Base-by-base conservation (phyloP, 768 basidiomycete species). In the Rhodotorula toruloides region DNA sequence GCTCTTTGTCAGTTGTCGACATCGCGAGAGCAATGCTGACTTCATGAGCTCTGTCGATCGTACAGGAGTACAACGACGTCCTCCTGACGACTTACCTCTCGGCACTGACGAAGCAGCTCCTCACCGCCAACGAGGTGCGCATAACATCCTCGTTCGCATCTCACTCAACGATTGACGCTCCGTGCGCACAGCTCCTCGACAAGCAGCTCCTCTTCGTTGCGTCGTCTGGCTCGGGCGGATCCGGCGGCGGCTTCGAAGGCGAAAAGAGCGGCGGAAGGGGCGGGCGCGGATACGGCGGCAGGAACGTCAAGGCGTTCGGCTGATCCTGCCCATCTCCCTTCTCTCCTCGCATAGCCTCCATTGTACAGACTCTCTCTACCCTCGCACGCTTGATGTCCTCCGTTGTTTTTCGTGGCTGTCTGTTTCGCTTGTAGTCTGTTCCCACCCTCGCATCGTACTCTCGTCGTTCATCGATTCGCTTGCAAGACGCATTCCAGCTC, bases 31-130 rank as follows among this genome's bases (percentile, higher is more conserved):
- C n/a, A n/a, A n/a, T n/a, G n/a, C n/a, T n/a, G n/a, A n/a, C n/a
- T n/a, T n/a, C n/a, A n/a, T n/a, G n/a, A n/a, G n/a, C n/a, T n/a
- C n/a, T n/a, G n/a, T n/a, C n/a, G n/a, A n/a, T n/a, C n/a, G n/a
- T n/a, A n/a, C 53, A 54, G 53, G 94, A 99, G 84, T 91, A 93
- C 77, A 88, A 88, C 74, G 93, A 99, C 76, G 91, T 94, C 22
- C 91, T 96, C 67, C 80, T 99, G 36, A 96, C 91, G 2, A 86
- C 88, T 14, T 90, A 90, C 78, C 81, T 99, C 19, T 86, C 91
- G 1, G 84, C 86, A 21, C 78, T 99, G 64, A 97, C 93, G 12
- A 93, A 92, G 78, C 88, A 89, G 37, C 83, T 93, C 22, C 87
- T 87, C 70, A 84, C 87, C 16, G 78, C 97, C 63, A 97, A 93